Percentiles rank a stretch among this genome's conserved stretches.
Conservation (phyloP, 495 filamentous ascomycete genomes). For the Pyrenula aspistea region DNA sequence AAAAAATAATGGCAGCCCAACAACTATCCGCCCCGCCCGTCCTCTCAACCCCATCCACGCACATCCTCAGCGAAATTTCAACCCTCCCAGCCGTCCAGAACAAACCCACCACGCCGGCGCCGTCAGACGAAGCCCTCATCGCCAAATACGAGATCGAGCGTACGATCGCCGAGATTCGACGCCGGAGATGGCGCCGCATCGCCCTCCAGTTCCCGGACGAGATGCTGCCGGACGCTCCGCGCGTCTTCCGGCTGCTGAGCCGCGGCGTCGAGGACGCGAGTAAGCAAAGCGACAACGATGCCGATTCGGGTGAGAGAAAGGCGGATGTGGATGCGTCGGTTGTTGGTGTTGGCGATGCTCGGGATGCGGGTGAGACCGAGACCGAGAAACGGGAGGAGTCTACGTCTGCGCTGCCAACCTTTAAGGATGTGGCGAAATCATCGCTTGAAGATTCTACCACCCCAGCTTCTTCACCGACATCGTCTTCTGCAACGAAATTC, state of each 20-base stretch:
- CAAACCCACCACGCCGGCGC: constrained; percentile 17
- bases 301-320: background rate
- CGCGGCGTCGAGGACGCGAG: constrained; percentile 36
- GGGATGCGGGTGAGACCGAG: constrained; percentile 5
- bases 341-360: constrained; percentile 4
- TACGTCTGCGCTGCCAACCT: constrained; percentile 10
- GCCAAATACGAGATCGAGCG: constrained; percentile 78
- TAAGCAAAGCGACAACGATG: constrained; percentile 7
- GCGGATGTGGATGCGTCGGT: background rate
- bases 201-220: constrained; percentile 91
- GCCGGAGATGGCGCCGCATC: constrained; percentile 60
- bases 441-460: constrained; percentile 13
- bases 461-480: background rate
- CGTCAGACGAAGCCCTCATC: constrained; percentile 58
- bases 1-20: no score
- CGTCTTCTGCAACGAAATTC: constrained; percentile 36
- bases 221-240: constrained; percentile 75
- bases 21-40: constrained; percentile 55
- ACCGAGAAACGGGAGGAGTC: constrained; percentile 7
- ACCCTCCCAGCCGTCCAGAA: constrained; percentile 16
- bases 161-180: constrained; percentile 62
- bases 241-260: constrained; percentile 59
- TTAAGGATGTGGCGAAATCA: constrained; percentile 19
- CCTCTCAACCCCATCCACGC: constrained; percentile 77
- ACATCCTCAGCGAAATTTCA: constrained; percentile 67